phyloP scores from a whole-genome alignment of 306 rosid species.

The Rosa lucieae region DNA sequence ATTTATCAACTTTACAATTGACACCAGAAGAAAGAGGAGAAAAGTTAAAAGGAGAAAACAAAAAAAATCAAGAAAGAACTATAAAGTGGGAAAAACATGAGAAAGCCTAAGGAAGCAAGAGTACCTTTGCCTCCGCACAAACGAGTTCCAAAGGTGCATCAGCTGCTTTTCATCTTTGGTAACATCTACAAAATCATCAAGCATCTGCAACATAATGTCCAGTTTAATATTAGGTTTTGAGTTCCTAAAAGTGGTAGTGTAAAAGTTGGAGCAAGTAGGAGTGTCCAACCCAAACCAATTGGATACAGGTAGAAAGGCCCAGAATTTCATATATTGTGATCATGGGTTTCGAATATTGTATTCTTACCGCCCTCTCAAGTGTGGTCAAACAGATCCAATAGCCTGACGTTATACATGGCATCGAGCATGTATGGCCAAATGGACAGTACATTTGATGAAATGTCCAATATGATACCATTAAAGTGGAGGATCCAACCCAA shows the following conservation, averaged over 20 bases:
- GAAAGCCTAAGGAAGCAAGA: slow-evolving; percentile 25
- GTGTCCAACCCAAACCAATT: slow-evolving; percentile 8
- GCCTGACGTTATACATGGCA: background rate
- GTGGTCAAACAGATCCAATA: background rate
- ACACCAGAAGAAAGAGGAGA: background rate
- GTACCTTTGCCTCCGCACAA: slow-evolving; percentile 92
- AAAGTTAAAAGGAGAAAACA: background rate
- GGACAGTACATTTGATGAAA: background rate
- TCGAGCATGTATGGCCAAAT: background rate
- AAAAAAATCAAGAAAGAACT: background rate
- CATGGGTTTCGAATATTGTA: background rate
- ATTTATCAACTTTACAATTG: background rate
- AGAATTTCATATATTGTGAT: background rate
- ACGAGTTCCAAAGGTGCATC: slow-evolving; percentile 99
- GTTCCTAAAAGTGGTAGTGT: background rate
- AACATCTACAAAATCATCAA: slow-evolving; percentile 99
- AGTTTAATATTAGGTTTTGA: slow-evolving; percentile 28
- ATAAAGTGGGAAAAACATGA: background rate
- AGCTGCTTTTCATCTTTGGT: slow-evolving; percentile 88
- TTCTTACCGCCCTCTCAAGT: background rate
- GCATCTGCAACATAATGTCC: slow-evolving; percentile 70
- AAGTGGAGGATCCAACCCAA: background rate
- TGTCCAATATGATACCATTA: background rate
- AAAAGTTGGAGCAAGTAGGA: background rate
- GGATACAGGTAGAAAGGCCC: background rate